Evolutionary conservation across 2,329 filamentous ascomycete genomes (phyloP).

Genomic region (Botryotinia narcissicola): DNA sequence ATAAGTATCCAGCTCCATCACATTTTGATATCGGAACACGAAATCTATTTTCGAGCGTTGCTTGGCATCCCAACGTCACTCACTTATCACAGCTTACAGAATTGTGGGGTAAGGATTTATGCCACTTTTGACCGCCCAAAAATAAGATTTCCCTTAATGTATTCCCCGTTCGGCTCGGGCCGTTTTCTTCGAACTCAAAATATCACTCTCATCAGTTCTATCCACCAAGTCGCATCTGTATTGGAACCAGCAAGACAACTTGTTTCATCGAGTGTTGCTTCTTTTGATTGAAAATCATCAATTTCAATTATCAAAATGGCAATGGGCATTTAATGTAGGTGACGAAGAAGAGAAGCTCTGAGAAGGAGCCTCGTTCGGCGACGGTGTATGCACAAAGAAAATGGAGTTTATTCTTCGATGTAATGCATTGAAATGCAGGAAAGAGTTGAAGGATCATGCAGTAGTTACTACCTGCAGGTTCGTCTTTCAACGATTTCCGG

Average conservation of each 20-base stretch:
- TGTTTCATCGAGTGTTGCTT: not conserved
- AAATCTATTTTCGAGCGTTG: not conserved
- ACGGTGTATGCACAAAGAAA: not conserved
- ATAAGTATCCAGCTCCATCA: not conserved
- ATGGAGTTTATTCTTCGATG: constrained; percentile 79
- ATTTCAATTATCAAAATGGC: not conserved
- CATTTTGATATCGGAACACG: not conserved
- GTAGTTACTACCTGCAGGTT: constrained; percentile 89
- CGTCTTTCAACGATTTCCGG: constrained; percentile 28
- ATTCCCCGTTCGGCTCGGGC: not conserved
- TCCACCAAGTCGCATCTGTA: not conserved
- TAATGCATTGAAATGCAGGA: constrained; percentile 76
- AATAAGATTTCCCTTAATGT: not conserved
- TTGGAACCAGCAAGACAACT: not conserved
- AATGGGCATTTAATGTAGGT: not conserved
- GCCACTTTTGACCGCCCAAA: not conserved
- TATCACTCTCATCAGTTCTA: not conserved
- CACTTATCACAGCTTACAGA: not conserved
- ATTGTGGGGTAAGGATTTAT: not conserved
- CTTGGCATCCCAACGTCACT: no score
- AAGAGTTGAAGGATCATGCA: constrained; percentile 65
- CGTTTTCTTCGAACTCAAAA: not conserved
- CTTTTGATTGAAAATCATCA: not conserved
- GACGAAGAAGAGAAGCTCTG: not conserved
- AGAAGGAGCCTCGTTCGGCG: not conserved